Percentiles rank a stretch among this genome's conserved stretches.
phyloP scores from a whole-genome alignment of 495 filamentous ascomycete species.

The Aspergillus indologenus region DNA sequence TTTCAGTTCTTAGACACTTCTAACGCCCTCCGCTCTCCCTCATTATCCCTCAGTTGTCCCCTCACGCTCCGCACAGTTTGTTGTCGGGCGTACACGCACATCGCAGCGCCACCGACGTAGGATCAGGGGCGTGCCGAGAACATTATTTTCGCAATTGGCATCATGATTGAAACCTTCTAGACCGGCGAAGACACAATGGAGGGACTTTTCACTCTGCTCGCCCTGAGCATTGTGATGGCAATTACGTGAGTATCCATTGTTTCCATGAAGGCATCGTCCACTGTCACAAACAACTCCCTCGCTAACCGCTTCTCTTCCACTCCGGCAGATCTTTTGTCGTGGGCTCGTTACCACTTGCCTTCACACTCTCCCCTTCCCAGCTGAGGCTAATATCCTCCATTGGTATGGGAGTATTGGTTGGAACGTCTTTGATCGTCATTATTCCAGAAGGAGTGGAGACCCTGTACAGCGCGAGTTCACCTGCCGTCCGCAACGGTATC shows the following conservation, averaged over 20 bases:
- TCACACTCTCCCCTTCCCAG: constrained; percentile 85
- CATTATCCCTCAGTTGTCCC: background rate
- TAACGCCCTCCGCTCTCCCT: background rate
- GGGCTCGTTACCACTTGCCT: constrained; percentile 86
- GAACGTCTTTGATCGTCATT: constrained; percentile 93
- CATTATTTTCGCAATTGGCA: constrained; percentile 18
- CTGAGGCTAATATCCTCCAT: constrained; percentile 86
- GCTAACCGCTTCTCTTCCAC: constrained; percentile 23
- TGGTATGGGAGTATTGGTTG: constrained; percentile 91
- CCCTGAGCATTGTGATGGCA: constrained; percentile 87
- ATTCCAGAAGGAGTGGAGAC: constrained; percentile 97
- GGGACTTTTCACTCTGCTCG: constrained; percentile 82
- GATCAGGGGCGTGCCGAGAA: constrained; percentile 7
- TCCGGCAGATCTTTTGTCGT: constrained; percentile 82
- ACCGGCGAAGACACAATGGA: constrained; percentile 52
- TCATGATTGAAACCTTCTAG: constrained; percentile 20
- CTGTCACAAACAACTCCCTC: background rate
- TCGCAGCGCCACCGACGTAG: constrained; percentile 1
- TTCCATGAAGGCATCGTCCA: background rate
- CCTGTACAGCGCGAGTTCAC: constrained; percentile 61
- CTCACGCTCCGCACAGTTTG: background rate
- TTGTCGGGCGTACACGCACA: background rate
- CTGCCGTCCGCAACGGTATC: constrained; percentile 29
- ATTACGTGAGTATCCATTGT: constrained; percentile 64
- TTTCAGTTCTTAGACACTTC: constrained; percentile 11